Base-by-base conservation (phyloP, 108 stramenopile genomes). In the Pseudonitzschia multistriata region DNA sequence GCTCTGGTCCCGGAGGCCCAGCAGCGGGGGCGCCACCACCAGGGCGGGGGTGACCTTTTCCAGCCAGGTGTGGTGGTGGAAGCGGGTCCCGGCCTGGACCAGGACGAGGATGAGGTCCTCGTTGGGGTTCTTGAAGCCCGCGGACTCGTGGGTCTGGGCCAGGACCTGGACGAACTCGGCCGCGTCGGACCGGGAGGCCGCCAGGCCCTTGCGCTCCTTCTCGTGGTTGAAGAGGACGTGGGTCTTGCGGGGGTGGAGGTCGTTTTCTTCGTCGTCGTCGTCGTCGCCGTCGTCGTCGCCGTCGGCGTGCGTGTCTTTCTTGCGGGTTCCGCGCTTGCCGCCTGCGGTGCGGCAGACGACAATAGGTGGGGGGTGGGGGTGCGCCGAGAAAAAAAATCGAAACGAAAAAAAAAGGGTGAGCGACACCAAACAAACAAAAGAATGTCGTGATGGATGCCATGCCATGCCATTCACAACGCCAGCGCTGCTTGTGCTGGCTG, bases 61-160 rank as follows among this genome's bases (percentile, higher is more conserved):
- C 67, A 93, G 62, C 87, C 86, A 87, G 1, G 74, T 56, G 47
- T 40, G 53, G 29, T 74, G 66, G 5, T 68, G 28, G 27, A 88
- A 72, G 14, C 68, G 62, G 11, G 79, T 66, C 36, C 88, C 92
- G n/a, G 62, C 74, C 57, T 83, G 62, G 39, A 93, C 35, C 17
- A 93, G 69, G 7, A 93, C 29, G 29, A 90, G 28, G 22, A 93
- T 81, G 31, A 90, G 63, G 61, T 88, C 87, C 67, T 93, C 92
- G 34, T 88, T 71, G 0, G 66, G 54, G 34, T 81, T 76, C 54
- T 91, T 93, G n/a, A 89, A 67, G 4, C 85, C 87, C 30, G 86
- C 83, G 25, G 68, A 34, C 55, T 88, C 83, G 66, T 93, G 82
- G 29, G 88, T 83, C 37, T 75, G 48, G 27, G 60, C 56, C 42